Percentiles rank a stretch among this genome's conserved stretches.
Conservation (phyloP, 2,329 filamentous ascomycete genomes). For the Monosporascus sp. region DNA sequence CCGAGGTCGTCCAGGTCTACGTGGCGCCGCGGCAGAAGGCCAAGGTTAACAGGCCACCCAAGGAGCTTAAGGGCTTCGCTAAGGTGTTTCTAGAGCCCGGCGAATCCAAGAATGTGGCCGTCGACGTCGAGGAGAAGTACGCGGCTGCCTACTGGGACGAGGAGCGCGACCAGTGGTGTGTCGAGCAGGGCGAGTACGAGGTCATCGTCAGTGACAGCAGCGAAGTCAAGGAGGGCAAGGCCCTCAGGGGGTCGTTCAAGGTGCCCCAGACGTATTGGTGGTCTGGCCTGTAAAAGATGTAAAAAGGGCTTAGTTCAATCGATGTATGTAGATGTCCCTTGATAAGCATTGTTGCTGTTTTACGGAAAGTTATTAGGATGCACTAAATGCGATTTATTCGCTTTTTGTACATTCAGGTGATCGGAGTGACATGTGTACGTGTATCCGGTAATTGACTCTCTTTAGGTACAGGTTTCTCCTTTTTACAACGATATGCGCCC, state of each 20-base stretch:
- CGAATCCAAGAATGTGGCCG: slow-evolving; percentile 49
- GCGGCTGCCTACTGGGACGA: slow-evolving; percentile 68
- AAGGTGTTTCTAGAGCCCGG: slow-evolving; percentile 61
- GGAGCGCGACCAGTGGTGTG: slow-evolving; percentile 57
- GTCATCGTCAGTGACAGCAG: slow-evolving; percentile 58
- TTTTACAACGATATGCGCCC: too few relatives aligned
- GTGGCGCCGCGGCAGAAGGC: slow-evolving; percentile 45
- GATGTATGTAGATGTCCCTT: too few relatives aligned
- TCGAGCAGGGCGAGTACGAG: slow-evolving; percentile 60
- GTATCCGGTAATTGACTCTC: too few relatives aligned
- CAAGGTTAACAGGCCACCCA: slow-evolving; percentile 50
- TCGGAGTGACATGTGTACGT: too few relatives aligned
- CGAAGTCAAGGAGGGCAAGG: slow-evolving; percentile 37
- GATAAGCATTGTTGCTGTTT: too few relatives aligned
- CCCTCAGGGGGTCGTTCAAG: slow-evolving; percentile 47
- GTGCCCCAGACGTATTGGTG: slow-evolving; percentile 62
- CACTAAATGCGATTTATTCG: too few relatives aligned
- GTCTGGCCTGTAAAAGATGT: slow-evolving; percentile 48
- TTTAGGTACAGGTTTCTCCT: too few relatives aligned
- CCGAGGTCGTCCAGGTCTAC: slow-evolving; percentile 56
- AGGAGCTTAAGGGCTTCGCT: slow-evolving; percentile 60
- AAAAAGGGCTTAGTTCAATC: too few relatives aligned
- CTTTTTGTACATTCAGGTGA: too few relatives aligned
- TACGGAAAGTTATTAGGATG: background rate
- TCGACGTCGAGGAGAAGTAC: slow-evolving; percentile 58